Percentiles rank a stretch among this genome's conserved stretches.
These are phyloP conservation scores for Globisporangium canariense DNA, from an alignment of 352 stramenopile species.

Conservation along the genomic window DNA sequence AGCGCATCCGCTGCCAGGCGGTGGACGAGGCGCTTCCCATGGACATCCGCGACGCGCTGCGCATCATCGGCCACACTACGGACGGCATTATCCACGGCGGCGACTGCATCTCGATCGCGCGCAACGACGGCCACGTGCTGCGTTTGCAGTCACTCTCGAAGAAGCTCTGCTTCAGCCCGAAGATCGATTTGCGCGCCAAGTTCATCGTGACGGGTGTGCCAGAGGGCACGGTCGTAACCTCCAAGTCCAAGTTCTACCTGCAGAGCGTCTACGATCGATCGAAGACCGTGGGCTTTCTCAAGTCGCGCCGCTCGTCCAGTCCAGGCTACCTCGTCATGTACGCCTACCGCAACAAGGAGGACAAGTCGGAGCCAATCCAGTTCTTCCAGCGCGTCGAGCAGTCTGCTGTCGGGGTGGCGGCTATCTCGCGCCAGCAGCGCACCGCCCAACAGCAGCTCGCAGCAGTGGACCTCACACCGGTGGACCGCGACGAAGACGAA, in stretches of 20 bases:
- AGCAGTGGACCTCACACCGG: conserved; percentile 3
- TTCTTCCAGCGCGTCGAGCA: conserved; percentile 50
- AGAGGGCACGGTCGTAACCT: conserved; percentile 52
- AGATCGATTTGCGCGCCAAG: conserved; percentile 60
- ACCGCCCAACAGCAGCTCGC: conserved; percentile 6
- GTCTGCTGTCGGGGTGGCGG: background rate
- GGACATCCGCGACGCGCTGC: conserved; percentile 41
- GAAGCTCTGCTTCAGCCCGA: conserved; percentile 64
- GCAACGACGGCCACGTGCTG: conserved; percentile 50
- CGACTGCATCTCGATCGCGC: conserved; percentile 57
- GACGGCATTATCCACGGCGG: conserved; percentile 51
- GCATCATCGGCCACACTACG: conserved; percentile 59
- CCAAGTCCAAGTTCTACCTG: conserved; percentile 68
- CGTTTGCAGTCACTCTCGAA: conserved; percentile 60
- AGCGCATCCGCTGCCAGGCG: conserved; percentile 41
- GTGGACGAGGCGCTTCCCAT: conserved; percentile 29
- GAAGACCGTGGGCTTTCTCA: conserved; percentile 60
- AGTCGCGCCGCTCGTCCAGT: conserved; percentile 30
- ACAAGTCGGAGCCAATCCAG: conserved; percentile 63
- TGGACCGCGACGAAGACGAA: background rate
- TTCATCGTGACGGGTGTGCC: conserved; percentile 66
- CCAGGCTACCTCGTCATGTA: conserved; percentile 57
- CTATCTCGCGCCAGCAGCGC: conserved; percentile 4
- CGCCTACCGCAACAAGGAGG: conserved; percentile 41
- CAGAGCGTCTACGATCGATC: conserved; percentile 67